Evolutionary conservation across 306 rosid genomes (phyloP).

Genomic region (Ormosia emarginata): DNA sequence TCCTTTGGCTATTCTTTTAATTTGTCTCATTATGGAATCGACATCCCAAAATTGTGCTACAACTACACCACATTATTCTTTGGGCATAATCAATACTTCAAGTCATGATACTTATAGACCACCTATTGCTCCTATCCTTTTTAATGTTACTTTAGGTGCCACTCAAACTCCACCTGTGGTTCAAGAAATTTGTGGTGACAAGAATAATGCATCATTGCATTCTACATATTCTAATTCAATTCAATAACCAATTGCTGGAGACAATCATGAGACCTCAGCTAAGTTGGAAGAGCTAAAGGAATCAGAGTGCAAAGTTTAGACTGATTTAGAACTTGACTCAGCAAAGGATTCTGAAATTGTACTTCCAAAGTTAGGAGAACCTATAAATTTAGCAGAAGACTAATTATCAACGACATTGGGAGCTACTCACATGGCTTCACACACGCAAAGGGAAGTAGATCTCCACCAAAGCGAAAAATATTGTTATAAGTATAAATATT

Average conservation of each 20-base stretch:
- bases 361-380: conserved; percentile 51
- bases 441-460: too few relatives aligned
- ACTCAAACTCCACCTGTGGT: conserved; percentile 56
- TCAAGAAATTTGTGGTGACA: conserved; percentile 52
- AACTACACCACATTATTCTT: too few relatives aligned
- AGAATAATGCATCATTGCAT: conserved; percentile 42
- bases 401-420: too few relatives aligned
- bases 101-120: conserved; percentile 85
- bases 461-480: too few relatives aligned
- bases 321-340: conserved; percentile 37
- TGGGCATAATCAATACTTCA: too few relatives aligned
- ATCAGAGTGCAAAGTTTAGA: conserved; percentile 50
- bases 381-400: conserved; percentile 44
- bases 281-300: conserved; percentile 62
- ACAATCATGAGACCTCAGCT: conserved; percentile 39
- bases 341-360: conserved; percentile 62
- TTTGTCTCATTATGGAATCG: too few relatives aligned
- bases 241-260: conserved; percentile 48
- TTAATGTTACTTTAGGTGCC: conserved; percentile 41
- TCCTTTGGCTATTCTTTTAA: too few relatives aligned
- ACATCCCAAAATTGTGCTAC: too few relatives aligned
- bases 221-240: conserved; percentile 59
- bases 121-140: conserved; percentile 85
- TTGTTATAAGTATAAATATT: too few relatives aligned
- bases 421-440: too few relatives aligned